Percentiles rank a stretch among this genome's conserved stretches.
Evolutionary conservation across 768 basidiomycete species (phyloP).

Genomic region (Tricholoma sp.): DNA sequence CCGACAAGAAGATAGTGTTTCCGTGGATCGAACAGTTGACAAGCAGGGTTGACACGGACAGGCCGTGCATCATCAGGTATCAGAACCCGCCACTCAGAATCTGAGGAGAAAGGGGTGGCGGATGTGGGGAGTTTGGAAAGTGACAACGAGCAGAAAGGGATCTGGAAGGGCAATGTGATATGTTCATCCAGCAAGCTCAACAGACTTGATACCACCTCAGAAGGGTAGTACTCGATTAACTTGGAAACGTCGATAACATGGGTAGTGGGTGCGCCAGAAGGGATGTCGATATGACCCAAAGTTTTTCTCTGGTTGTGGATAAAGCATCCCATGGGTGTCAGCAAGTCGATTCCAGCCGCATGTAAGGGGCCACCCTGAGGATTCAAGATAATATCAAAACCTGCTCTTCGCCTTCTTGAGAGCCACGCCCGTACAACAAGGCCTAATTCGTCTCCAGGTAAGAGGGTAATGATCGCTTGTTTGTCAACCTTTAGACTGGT

Average conservation of each 20-base stretch:
- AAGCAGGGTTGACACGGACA: not conserved
- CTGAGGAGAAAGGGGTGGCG: not conserved
- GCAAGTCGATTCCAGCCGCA: not conserved
- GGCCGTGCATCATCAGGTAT: not conserved
- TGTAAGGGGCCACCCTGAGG: not conserved
- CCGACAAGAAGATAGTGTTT: conserved; percentile 9
- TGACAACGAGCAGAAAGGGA: not conserved
- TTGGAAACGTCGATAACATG: not conserved
- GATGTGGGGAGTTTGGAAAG: not conserved
- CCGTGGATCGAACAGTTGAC: conserved; percentile 6
- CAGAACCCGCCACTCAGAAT: not conserved
- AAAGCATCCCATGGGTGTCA: not conserved
- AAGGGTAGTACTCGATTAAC: not conserved
- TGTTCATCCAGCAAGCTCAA: not conserved
- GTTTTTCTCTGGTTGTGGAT: not conserved
- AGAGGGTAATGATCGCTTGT: not conserved
- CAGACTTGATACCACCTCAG: not conserved
- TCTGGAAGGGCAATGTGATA: not conserved
- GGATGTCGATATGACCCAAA: not conserved
- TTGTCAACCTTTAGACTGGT: not conserved
- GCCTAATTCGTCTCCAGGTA: not conserved
- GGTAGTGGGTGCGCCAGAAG: not conserved
- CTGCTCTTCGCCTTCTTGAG: not conserved
- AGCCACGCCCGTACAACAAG: not conserved
- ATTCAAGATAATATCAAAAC: not conserved